Evolutionary conservation across 345 rosid species (phyloP), one percentile per base, ranked within the genome.

Genomic region (Litchi chinensis): DNA sequence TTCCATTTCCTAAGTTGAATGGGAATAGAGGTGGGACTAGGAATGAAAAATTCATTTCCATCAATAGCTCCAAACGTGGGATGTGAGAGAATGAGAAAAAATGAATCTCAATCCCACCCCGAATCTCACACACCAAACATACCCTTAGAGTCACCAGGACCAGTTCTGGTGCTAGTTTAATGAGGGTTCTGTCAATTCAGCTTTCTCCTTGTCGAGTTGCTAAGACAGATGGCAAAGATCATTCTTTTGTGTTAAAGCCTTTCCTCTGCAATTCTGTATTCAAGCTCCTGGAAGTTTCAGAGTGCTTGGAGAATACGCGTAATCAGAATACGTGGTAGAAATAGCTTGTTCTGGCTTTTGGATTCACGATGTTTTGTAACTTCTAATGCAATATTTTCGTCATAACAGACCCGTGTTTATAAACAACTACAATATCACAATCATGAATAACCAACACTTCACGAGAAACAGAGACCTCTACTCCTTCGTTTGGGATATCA

Each of bases 171-270:
- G 78, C 79, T 19, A 80, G 48, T 37, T 88, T 79, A 66, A 32
- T 40, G 73, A 74, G 68, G 10, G 78, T 66, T 69, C 52, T 0
- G 86, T 81, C 69, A 89, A 73, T 76, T 85, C 88, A 7, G 89
- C 79, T 85, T 71, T 92, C 88, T 92, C 97, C 76, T 85, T 79
- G 82, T 90, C 93, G n/a, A 92, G 89, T 76, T 91, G 91, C 77
- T 77, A 77, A 80, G 87, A 92, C 60, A 93, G 87, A 77, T 82
- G 86, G 65, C 21, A 44, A 54, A 95, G 90, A 68, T 82, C 84
- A 26, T 84, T 80, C 90, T 90, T 92, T 86, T 91, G 95, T 59
- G 85, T 84, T 72, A 63, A 66, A 95, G 93, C 73, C 46, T 81
- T 76, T 80, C 90, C 85, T 93, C 91, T 16, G 98, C 97, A 76